Evolutionary conservation across 169 alveolate species (phyloP).

Genomic region (Cytauxzoon felis): DNA sequence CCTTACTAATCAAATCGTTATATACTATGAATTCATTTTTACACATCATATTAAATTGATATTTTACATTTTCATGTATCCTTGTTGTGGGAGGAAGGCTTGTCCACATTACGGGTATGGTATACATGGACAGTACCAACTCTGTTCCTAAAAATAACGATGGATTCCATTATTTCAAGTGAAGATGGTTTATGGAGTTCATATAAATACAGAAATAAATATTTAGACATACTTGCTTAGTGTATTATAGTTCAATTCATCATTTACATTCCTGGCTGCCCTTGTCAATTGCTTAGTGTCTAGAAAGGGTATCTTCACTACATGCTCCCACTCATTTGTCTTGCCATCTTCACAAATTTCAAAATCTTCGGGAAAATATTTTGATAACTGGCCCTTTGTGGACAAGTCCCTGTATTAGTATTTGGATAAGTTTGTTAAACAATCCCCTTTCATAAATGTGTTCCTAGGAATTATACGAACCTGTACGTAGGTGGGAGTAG

Average conservation of each 20-base stretch:
- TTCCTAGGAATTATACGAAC: conserved; percentile 1
- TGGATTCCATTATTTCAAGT: too few relatives aligned
- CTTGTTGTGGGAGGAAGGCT: conserved; percentile 3
- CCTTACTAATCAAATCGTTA: conserved; percentile 15
- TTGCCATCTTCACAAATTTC: conserved; percentile 56
- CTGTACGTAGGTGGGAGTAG: conserved; percentile 57
- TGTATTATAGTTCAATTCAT: conserved; percentile 35
- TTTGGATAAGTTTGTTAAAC: too few relatives aligned
- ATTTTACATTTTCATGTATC: neutral
- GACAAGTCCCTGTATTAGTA: conserved; percentile 14
- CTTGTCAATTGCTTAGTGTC: conserved; percentile 38
- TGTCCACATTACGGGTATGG: conserved; percentile 40
- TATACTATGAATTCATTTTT: conserved; percentile 21
- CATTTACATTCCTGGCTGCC: conserved; percentile 56
- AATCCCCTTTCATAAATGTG: too few relatives aligned
- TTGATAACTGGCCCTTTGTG: conserved; percentile 40
- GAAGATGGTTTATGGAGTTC: neutral
- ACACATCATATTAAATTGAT: conserved; percentile 44
- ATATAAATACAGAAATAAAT: neutral
- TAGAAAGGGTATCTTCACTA: conserved; percentile 58
- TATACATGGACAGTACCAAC: conserved; percentile 44
- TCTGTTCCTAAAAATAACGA: conserved; percentile 43
- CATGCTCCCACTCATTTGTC: conserved; percentile 63
- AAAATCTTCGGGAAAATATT: conserved; percentile 60
- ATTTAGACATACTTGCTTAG: conserved; percentile 28